Evolutionary conservation across 148 eudicot species (phyloP).

Genomic region (Diospyros kaki): DNA sequence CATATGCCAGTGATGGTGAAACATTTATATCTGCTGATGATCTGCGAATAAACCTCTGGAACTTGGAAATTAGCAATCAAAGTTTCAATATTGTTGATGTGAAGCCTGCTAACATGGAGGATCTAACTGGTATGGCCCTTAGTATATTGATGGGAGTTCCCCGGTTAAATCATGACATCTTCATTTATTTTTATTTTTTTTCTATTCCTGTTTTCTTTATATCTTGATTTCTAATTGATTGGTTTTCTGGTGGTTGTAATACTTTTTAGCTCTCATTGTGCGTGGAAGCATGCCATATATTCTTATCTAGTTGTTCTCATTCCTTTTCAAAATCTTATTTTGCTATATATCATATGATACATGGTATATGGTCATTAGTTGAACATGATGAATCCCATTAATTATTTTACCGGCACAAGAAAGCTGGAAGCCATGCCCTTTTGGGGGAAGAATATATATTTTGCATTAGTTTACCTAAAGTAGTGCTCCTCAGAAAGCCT

Average conservation of each 20-base stretch:
- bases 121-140: conserved; percentile 60
- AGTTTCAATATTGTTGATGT: conserved; percentile 86
- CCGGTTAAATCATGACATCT: neutral
- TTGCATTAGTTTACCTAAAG: too few relatives aligned
- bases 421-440: neutral
- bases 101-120: conserved; percentile 85
- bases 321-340: neutral
- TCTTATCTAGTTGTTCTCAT: neutral
- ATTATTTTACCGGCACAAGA: neutral
- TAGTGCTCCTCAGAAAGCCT: neutral
- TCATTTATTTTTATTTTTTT: neutral
- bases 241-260: neutral
- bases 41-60: conserved; percentile 83
- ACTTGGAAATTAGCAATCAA: conserved; percentile 76
- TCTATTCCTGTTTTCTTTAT: neutral
- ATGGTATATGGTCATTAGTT: neutral
- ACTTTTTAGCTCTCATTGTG: neutral
- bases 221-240: neutral
- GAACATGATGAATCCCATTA: neutral
- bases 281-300: neutral
- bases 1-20: conserved; percentile 67
- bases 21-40: conserved; percentile 89
- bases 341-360: neutral
- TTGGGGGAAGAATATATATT: neutral
- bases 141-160: neutral